Evolutionary conservation across 2,329 filamentous ascomycete species (phyloP).

Genomic region (Botrytis tulipae): DNA sequence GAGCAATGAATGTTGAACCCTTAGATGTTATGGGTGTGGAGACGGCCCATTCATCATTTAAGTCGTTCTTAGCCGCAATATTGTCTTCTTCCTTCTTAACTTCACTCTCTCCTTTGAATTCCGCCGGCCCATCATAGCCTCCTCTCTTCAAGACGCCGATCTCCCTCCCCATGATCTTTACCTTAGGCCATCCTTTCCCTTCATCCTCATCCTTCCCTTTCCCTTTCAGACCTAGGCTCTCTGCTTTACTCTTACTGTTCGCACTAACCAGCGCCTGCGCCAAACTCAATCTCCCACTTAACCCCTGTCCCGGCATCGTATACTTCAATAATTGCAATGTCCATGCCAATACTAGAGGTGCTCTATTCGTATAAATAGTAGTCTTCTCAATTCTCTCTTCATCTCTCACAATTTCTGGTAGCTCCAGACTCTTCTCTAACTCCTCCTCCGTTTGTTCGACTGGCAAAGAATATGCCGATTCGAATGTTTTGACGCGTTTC

Average conservation of each 20-base stretch:
- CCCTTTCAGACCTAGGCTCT: conserved; percentile 22
- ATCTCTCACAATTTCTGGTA: conserved; percentile 54
- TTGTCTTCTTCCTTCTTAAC: conserved; percentile 6
- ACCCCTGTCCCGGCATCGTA: conserved; percentile 82
- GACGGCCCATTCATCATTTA: conserved; percentile 46
- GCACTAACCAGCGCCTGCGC: conserved; percentile 81
- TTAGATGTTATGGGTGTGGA: conserved; percentile 53
- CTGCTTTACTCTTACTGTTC: conserved; percentile 68
- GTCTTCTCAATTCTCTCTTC: conserved; percentile 59
- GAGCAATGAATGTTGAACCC: conserved; percentile 57
- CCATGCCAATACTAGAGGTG: conserved; percentile 80
- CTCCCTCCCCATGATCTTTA: conserved; percentile 71
- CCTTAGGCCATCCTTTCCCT: conserved; percentile 53
- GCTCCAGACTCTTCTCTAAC: conserved; percentile 59
- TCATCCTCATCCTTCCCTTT: conserved; percentile 19
- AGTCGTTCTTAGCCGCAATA: neutral
- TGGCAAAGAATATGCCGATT: conserved; percentile 34
- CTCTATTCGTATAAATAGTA: conserved; percentile 70
- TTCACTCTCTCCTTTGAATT: conserved; percentile 10
- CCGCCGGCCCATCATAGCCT: conserved; percentile 52
- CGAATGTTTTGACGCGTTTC: conserved; percentile 30
- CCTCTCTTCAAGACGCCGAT: conserved; percentile 73
- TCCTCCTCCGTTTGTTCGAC: conserved; percentile 48
- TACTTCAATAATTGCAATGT: conserved; percentile 69
- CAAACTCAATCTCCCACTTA: conserved; percentile 78